Percentiles rank a stretch among this genome's conserved stretches.
phyloP scores from a whole-genome alignment of 257 asterid species.

The Solanum chaucha region DNA sequence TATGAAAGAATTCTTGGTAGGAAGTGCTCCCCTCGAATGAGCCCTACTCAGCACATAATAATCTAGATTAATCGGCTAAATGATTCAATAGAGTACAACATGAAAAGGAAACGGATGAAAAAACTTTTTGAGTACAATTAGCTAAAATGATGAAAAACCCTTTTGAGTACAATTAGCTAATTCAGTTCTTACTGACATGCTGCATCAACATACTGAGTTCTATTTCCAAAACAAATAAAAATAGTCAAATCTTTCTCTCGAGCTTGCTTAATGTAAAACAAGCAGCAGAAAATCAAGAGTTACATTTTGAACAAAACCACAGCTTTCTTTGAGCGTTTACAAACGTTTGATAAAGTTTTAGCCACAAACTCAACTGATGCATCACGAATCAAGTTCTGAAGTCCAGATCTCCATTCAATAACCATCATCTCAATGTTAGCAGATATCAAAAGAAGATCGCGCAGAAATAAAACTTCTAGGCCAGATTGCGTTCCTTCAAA shows the following conservation, averaged over 20 bases:
- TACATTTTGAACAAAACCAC: neutral
- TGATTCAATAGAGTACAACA: neutral
- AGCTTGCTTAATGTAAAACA: neutral
- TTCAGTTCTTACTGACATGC: neutral
- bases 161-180: neutral
- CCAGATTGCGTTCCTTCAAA: neutral
- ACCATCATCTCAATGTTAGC: neutral
- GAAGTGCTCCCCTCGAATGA: neutral
- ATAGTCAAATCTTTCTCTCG: neutral
- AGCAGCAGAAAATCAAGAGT: neutral
- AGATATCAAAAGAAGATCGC: neutral
- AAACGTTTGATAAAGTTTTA: neutral
- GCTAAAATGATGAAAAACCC: neutral
- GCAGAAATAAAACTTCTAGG: neutral
- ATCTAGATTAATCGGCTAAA: neutral
- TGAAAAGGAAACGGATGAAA: neutral
- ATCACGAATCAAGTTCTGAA: neutral
- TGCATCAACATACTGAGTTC: neutral
- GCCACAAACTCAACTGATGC: neutral
- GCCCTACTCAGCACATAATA: too few species aligned
- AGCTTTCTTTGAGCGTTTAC: neutral
- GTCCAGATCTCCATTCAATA: neutral
- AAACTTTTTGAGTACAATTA: neutral
- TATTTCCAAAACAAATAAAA: neutral
- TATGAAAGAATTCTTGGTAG: neutral